Base-by-base conservation (phyloP, 1,284 basidiomycete species). In the Trichosporon coremiiforme region DNA sequence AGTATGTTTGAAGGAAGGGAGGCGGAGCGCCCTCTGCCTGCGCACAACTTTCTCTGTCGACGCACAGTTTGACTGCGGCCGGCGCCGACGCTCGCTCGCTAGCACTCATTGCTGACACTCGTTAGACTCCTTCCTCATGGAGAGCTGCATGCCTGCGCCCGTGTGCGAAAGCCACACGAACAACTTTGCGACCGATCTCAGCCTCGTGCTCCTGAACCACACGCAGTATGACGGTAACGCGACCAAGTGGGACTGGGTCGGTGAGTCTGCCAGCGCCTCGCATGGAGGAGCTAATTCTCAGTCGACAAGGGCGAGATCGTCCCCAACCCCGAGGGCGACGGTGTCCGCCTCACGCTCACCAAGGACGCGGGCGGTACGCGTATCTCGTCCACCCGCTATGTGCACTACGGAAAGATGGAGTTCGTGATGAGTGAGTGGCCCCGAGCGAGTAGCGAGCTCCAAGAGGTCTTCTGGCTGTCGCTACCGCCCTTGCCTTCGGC, bases 371-470 rank as follows among this genome's bases (percentile, higher is more conserved):
- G 90, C 45, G 93, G 93, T 13, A 93, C 90, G 0, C 87, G 89
- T 31, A 75, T 94, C 64, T 91, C 90, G 5, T 90, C 90, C 6
- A 94, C 93, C 0, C 87, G 89, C 33, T 94, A 93, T 76, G 82
- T 94, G 1, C 89, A 92, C 77, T 94, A 93, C 76, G 93, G 92
- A 47, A 88, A 85, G 20, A 87, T 94, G 74, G 91, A 91, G 55
- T 87, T 91, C 55, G 86, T 84, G 64, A 75, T 92, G 89, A 55
- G 78, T 77, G 35, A 69, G 76, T 75, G n/a, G n/a, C n/a, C n/a
- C n/a, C n/a, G n/a, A n/a, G n/a, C n/a, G n/a, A n/a, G n/a, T n/a
- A n/a, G n/a, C n/a, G n/a, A n/a, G n/a, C n/a, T n/a, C n/a, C n/a
- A n/a, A n/a, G n/a, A n/a, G n/a, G n/a, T n/a, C n/a, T n/a, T n/a